Evolutionary conservation across 2,329 filamentous ascomycete genomes (phyloP), one percentile per base, ranked within the genome.

Genomic region (Xylaria sp.): DNA sequence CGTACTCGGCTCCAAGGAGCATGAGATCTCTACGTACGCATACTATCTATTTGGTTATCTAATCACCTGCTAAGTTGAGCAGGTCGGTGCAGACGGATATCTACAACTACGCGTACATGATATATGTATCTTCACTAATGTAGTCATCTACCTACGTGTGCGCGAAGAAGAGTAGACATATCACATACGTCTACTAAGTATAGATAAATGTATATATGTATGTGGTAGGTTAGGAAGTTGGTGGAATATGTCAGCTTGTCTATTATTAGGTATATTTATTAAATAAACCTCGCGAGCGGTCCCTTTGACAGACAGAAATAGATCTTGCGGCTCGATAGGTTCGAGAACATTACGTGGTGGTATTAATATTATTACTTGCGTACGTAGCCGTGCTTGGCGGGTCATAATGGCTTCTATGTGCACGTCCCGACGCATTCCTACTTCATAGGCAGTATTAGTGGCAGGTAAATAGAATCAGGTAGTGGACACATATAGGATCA

Each of bases 41-140:
- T 47, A 42, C 39, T 42, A 42, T 42, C 39, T 42, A 47, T 36
- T 36, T 36, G 8, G 1, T 6, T 36, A 36, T 36, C 34, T 36
- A 36, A 11, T 61, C 58, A 66, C 64, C 64, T 66, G 53, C 64
- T 61, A 12, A 57, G 58, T 66, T 61, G 30, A 47, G 64, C 42
- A 66, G 60, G 53, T 57, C 19, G 27, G 30, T 55, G 17, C 48
- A 45, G 42, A 47, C 19, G n/a, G 6, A 47, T 19, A 47, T 14
- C 39, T 42, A 14, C 7, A 17, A 7, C 11, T 3, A 45, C 17
- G 39, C 11, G 11, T 17, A 19, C 34, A 11, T 11, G 8, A 36
- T 11, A 11, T 19, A 19, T 47, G n/a, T 8, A 19, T 17, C 6
- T 47, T 1, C 6, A 19, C 47, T 24, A 42, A 55, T 4, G 32